Conservation (phyloP, 768 basidiomycete species). For the Termitomyces sp. region DNA sequence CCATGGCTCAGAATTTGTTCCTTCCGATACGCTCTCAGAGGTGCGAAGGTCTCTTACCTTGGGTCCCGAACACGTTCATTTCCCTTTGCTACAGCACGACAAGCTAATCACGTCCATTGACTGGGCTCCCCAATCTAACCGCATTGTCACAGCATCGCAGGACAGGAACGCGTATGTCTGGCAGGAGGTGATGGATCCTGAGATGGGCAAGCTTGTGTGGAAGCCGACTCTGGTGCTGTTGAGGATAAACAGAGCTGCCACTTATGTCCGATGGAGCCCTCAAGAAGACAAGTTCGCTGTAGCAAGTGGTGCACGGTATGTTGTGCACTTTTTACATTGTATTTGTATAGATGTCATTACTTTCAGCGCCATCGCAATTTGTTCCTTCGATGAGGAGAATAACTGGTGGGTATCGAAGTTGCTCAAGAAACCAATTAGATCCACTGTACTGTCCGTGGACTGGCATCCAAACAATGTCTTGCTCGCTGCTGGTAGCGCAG, state of each 20-base stretch:
- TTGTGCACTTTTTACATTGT: not conserved
- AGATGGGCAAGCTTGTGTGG: conserved; percentile 73
- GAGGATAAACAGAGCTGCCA: conserved; percentile 93
- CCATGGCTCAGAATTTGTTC: conserved; percentile 62
- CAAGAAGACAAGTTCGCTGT: conserved; percentile 99
- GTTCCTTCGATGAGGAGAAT: conserved; percentile 95
- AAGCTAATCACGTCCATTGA: conserved; percentile 97
- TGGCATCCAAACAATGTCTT: conserved; percentile 99
- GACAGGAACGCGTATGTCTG: conserved; percentile 99
- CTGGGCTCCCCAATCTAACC: conserved; percentile 96
- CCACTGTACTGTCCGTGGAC: conserved; percentile 89
- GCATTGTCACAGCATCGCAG: conserved; percentile 98
- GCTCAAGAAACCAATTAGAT: conserved; percentile 95
- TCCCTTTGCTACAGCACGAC: conserved; percentile 68
- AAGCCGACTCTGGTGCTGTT: conserved; percentile 96
- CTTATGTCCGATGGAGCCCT: conserved; percentile 93
- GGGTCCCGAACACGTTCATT: not conserved
- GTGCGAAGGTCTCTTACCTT: conserved; percentile 32
- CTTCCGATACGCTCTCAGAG: conserved; percentile 79
- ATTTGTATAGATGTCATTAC: not conserved
- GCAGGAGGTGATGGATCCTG: conserved; percentile 73
- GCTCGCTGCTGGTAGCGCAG: conserved; percentile 94
- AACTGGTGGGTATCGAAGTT: conserved; percentile 99
- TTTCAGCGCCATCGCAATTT: conserved; percentile 84
- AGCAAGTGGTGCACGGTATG: conserved; percentile 88